Percentiles rank a stretch among this genome's conserved stretches.
These are phyloP conservation scores for Fusarium denticulatum DNA, from an alignment of 2,329 filamentous ascomycete genomes.

Conservation along the genomic window DNA sequence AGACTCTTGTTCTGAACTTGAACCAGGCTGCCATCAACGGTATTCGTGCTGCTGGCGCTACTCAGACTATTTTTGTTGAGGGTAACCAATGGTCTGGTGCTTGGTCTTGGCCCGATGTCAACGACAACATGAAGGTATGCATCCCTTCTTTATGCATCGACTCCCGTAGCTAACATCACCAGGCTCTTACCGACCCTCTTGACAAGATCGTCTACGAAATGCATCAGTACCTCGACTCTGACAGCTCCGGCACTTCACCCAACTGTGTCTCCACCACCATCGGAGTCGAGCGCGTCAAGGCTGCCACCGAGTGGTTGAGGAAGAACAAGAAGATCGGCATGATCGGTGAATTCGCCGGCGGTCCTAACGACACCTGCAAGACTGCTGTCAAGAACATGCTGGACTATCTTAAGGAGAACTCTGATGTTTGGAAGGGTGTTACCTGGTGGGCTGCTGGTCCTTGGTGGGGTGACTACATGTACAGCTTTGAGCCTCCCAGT, in stretches of 20 bases:
- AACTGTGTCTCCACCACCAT: conserved; percentile 61
- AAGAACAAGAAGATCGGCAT: conserved; percentile 64
- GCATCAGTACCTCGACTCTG: conserved; percentile 68
- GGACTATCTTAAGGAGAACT: conserved; percentile 62
- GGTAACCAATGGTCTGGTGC: conserved; percentile 66
- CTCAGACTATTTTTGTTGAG: conserved; percentile 66
- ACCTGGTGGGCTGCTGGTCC: conserved; percentile 69
- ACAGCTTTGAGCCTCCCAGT: conserved; percentile 58
- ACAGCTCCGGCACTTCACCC: conserved; percentile 61
- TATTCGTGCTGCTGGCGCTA: conserved; percentile 69
- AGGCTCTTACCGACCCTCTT: conserved; percentile 57
- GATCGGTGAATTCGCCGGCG: conserved; percentile 67
- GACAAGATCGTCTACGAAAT: conserved; percentile 66
- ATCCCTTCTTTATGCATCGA: too few species aligned
- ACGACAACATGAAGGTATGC: conserved; percentile 48
- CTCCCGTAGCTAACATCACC: neutral
- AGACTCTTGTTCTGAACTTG: conserved; percentile 65
- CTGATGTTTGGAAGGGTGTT: conserved; percentile 67
- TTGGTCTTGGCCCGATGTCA: conserved; percentile 56
- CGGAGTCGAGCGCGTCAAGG: conserved; percentile 59
- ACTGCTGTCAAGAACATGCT: conserved; percentile 63
- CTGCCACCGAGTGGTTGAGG: conserved; percentile 64
- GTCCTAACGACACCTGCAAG: conserved; percentile 61
- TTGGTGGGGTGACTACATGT: conserved; percentile 66
- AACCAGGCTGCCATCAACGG: conserved; percentile 73